Percentiles rank a stretch among this genome's conserved stretches.
Evolutionary conservation across 148 eudicot genomes (phyloP).

Genomic region (Nyssa sinensis): DNA sequence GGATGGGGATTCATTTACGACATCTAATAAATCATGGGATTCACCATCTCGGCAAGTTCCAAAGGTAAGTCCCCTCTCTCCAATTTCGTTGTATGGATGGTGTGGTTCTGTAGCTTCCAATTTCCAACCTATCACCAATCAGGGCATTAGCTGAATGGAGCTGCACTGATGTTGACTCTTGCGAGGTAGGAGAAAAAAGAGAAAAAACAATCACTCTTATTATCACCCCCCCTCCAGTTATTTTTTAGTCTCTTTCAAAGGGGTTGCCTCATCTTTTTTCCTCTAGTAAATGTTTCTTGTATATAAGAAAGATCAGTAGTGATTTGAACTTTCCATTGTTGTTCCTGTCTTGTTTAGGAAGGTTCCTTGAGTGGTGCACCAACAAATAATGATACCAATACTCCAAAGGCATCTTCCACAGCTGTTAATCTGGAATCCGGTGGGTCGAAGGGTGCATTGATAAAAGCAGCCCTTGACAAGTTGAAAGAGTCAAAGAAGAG

Average conservation of each 20-base stretch:
- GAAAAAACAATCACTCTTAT: no score
- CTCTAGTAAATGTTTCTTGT: no score
- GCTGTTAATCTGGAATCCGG: constrained; percentile 37
- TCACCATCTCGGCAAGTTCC: constrained; percentile 44
- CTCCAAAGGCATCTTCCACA: constrained; percentile 36
- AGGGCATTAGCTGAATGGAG: background rate
- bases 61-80: constrained; percentile 36
- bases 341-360: constrained; percentile 38
- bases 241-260: no score
- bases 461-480: constrained; percentile 57
- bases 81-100: background rate
- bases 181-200: no score
- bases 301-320: background rate
- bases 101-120: background rate
- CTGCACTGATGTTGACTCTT: no score
- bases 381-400: constrained; percentile 37
- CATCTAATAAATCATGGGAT: constrained; percentile 67
- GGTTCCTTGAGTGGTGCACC: constrained; percentile 49
- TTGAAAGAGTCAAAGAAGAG: constrained; percentile 69
- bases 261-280: no score
- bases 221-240: no score
- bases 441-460: constrained; percentile 49
- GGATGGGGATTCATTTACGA: constrained; percentile 66
- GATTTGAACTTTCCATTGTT: background rate
- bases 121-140: background rate